These are phyloP conservation scores for Biancaea sappan DNA, from an alignment of 306 rosid species.

Conservation along the genomic window DNA sequence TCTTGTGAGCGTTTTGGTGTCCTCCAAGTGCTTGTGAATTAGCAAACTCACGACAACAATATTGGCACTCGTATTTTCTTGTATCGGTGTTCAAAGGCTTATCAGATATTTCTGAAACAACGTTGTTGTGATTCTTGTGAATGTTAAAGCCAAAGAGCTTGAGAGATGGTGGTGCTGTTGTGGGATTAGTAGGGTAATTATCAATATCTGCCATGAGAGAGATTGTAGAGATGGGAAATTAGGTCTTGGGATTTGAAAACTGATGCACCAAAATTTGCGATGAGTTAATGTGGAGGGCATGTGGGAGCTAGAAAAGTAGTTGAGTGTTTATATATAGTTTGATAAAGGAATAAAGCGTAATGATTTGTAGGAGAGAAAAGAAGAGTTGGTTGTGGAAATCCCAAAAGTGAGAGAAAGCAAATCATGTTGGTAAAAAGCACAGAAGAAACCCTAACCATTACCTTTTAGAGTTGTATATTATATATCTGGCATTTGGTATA, in stretches of 20 bases:
- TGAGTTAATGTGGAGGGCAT: not conserved
- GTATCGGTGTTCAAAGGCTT: not conserved
- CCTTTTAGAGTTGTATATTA: too few relatives aligned
- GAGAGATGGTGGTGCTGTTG: too few relatives aligned
- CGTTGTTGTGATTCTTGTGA: too few relatives aligned
- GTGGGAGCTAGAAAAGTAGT: constrained; percentile 21
- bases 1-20: constrained; percentile 62
- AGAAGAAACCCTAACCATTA: constrained; percentile 6
- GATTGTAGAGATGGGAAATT: not conserved
- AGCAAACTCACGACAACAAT: constrained; percentile 52
- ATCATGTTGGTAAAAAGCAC: not conserved
- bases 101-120: constrained; percentile 33
- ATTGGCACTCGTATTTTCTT: constrained; percentile 55
- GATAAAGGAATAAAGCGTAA: too few relatives aligned
- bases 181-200: constrained; percentile 21
- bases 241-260: constrained; percentile 3
- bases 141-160: constrained; percentile 64
- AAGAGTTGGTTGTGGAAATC: constrained; percentile 26
- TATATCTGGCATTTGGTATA: too few relatives aligned
- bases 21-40: constrained; percentile 72
- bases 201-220: constrained; percentile 38
- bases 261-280: constrained; percentile 1
- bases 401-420: constrained; percentile 28
- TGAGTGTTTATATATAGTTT: constrained; percentile 2
- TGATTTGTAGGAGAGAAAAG: constrained; percentile 22